Percentiles rank a stretch among this genome's conserved stretches.
These are phyloP conservation scores for Cyberlindnera maritima DNA, from an alignment of 805 yeast species.

Conservation along the genomic window DNA sequence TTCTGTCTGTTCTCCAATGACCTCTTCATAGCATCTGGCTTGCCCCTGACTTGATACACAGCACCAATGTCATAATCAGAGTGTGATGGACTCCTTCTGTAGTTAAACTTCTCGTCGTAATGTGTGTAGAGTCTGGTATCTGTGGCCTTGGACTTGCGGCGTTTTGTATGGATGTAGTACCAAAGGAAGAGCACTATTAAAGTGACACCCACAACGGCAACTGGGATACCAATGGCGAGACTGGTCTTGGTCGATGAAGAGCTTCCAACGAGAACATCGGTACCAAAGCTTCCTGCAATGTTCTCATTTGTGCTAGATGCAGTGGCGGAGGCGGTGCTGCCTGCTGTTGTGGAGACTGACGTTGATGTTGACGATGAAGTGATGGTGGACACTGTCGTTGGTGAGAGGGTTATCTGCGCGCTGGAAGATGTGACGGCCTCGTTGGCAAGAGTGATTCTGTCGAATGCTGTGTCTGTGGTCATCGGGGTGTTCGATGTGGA, in stretches of 20 bases:
- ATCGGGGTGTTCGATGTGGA: background rate
- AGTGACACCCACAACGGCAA: slow-evolving; percentile 21
- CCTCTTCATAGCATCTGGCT: background rate
- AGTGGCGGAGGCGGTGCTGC: background rate
- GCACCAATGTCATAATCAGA: slow-evolving; percentile 18
- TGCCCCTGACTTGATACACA: slow-evolving; percentile 16
- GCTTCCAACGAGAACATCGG: background rate
- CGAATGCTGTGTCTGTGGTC: background rate
- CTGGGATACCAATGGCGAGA: slow-evolving; percentile 26
- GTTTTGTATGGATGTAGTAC: slow-evolving; percentile 17
- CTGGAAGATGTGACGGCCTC: slow-evolving; percentile 2
- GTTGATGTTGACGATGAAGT: slow-evolving; percentile 13
- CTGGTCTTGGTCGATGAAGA: slow-evolving; percentile 15
- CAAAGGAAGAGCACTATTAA: slow-evolving; percentile 14
- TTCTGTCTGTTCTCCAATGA: background rate
- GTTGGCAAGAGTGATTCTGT: slow-evolving; percentile 13
- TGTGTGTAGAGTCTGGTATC: slow-evolving; percentile 13
- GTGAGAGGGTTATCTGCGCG: background rate
- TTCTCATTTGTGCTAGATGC: background rate
- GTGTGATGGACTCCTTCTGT: slow-evolving; percentile 14
- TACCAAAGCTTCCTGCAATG: background rate
- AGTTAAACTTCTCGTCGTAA: slow-evolving; percentile 27
- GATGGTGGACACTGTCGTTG: slow-evolving; percentile 12
- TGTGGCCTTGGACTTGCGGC: slow-evolving; percentile 1
- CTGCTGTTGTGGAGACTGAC: slow-evolving; percentile 1